Evolutionary conservation across 2,329 filamentous ascomycete species (phyloP).

Genomic region (Aspergillus sp.): DNA sequence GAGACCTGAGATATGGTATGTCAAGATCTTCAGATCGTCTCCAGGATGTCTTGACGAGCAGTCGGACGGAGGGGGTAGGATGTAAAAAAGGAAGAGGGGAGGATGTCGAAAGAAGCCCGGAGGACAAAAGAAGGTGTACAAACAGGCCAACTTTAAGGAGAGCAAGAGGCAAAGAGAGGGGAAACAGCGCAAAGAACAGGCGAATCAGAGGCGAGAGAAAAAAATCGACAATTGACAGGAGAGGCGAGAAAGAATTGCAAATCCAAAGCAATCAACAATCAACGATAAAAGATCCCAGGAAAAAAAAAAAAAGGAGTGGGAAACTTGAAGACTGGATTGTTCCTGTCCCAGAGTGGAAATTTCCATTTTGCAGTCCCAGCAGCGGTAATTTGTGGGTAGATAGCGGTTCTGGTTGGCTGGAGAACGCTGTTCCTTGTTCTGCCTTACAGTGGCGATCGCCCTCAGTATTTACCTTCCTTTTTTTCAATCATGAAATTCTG

Average conservation of each 20-base stretch:
- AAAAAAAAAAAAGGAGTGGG: constrained; percentile 14
- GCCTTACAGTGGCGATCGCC: constrained; percentile 13
- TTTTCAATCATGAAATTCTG: background rate
- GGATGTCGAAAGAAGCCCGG: constrained; percentile 15
- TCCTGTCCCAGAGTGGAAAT: background rate
- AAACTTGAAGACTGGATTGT: constrained; percentile 11
- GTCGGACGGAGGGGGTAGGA: constrained; percentile 8
- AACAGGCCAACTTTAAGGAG: constrained; percentile 10
- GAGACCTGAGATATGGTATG: constrained; percentile 16
- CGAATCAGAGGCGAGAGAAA: constrained; percentile 18
- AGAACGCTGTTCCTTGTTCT: constrained; percentile 13
- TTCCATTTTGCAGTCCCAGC: background rate
- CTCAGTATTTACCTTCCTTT: background rate
- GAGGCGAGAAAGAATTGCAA: constrained; percentile 14
- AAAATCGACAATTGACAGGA: constrained; percentile 18
- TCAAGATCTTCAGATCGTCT: constrained; percentile 20
- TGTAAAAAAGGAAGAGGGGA: constrained; percentile 11
- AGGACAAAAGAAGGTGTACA: constrained; percentile 11
- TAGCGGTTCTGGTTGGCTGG: background rate
- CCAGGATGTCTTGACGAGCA: constrained; percentile 15
- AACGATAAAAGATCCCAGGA: constrained; percentile 7
- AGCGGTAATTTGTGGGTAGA: background rate
- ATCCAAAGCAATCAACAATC: constrained; percentile 12
- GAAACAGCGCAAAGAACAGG: constrained; percentile 17
- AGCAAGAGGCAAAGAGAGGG: constrained; percentile 16